Conservation (phyloP, 2,329 filamentous ascomycete genomes). For the Biscogniauxia marginata region DNA sequence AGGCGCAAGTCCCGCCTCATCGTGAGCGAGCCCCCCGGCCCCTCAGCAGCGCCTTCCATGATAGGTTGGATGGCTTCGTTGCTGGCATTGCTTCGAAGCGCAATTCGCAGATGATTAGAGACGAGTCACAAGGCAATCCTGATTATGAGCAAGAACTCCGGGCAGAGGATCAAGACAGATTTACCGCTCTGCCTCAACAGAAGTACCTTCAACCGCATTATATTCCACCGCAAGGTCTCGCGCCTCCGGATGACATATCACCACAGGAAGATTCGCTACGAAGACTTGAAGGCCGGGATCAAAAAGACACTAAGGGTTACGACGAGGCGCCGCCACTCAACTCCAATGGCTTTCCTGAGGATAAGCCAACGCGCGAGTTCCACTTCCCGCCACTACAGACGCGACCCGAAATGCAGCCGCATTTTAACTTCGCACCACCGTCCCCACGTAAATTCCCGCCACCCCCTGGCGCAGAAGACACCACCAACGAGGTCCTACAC, state of each 20-base stretch:
- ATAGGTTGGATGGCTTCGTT: slow-evolving; percentile 84
- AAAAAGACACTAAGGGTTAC: slow-evolving; percentile 42
- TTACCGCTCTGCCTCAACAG: slow-evolving; percentile 74
- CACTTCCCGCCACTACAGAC: slow-evolving; percentile 57
- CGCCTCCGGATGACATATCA: slow-evolving; percentile 32
- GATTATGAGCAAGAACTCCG: slow-evolving; percentile 79
- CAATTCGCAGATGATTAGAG: slow-evolving; percentile 78
- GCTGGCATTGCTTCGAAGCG: slow-evolving; percentile 84
- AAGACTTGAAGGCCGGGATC: slow-evolving; percentile 47
- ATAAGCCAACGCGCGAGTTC: slow-evolving; percentile 45
- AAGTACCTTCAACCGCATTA: slow-evolving; percentile 60
- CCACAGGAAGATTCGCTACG: slow-evolving; percentile 47
- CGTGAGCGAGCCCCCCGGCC: slow-evolving; percentile 53
- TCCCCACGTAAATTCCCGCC: slow-evolving; percentile 39
- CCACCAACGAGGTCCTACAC: slow-evolving; percentile 5
- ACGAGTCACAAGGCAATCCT: slow-evolving; percentile 75
- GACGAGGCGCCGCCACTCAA: slow-evolving; percentile 12
- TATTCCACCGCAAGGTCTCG: slow-evolving; percentile 35
- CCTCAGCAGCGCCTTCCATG: slow-evolving; percentile 74
- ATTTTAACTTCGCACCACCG: slow-evolving; percentile 59
- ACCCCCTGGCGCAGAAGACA: slow-evolving; percentile 18
- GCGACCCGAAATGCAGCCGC: slow-evolving; percentile 47
- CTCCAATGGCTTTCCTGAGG: slow-evolving; percentile 31
- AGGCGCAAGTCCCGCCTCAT: slow-evolving; percentile 29
- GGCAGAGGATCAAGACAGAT: slow-evolving; percentile 78